Evolutionary conservation across 805 yeast genomes (phyloP).

Genomic region (Candida argentea): DNA sequence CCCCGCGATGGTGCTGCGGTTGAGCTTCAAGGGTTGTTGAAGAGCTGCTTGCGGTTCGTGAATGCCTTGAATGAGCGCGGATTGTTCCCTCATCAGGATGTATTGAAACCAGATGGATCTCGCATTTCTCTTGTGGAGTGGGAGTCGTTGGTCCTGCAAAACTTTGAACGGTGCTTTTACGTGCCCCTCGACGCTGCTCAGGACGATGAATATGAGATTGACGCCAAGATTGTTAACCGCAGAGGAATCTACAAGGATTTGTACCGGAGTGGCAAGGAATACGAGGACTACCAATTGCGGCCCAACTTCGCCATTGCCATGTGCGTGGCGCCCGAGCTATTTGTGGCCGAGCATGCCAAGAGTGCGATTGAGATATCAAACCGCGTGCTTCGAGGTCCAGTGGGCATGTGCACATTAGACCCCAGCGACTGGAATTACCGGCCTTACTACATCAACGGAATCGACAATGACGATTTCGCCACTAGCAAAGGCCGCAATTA

Average conservation of each 20-base stretch:
- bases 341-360: constrained; percentile 49
- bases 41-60: constrained; percentile 77
- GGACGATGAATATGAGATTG: constrained; percentile 53
- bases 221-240: constrained; percentile 61
- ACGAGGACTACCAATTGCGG: constrained; percentile 87
- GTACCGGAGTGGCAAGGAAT: constrained; percentile 71
- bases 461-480: constrained; percentile 77
- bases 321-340: constrained; percentile 91
- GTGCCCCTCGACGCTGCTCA: constrained; percentile 57
- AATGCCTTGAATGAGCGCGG: constrained; percentile 45
- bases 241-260: constrained; percentile 92
- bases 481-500: constrained; percentile 93
- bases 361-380: constrained; percentile 69
- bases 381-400: constrained; percentile 66
- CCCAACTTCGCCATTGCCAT: constrained; percentile 90
- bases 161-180: constrained; percentile 73
- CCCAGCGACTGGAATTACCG: constrained; percentile 88
- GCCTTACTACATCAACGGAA: constrained; percentile 77
- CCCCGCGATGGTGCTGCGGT: constrained; percentile 97
- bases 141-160: constrained; percentile 58
- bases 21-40: constrained; percentile 82
- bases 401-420: constrained; percentile 87
- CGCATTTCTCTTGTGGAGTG: constrained; percentile 53
- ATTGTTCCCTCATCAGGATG: constrained; percentile 46
- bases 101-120: constrained; percentile 48